These are phyloP conservation scores for Amaranthus palmeri DNA, from an alignment of 148 eudicot genomes.

Conservation along the genomic window DNA sequence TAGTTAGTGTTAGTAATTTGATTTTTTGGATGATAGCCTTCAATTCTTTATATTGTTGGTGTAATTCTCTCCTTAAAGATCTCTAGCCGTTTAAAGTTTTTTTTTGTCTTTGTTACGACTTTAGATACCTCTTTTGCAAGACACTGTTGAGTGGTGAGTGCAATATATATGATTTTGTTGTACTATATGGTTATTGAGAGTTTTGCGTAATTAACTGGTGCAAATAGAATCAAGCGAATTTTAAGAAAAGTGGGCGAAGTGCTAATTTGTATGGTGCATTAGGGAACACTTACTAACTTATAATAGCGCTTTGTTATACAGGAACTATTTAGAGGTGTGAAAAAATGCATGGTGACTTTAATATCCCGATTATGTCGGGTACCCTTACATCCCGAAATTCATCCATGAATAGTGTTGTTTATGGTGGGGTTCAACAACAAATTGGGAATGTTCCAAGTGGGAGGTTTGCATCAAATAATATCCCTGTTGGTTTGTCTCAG, in stretches of 20 bases:
- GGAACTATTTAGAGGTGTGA: slow-evolving; percentile 64
- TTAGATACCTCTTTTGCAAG: slow-evolving; percentile 57
- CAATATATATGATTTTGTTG: slow-evolving; percentile 8
- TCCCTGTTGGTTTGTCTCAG: slow-evolving; percentile 79
- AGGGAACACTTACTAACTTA: not conserved
- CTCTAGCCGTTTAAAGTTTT: slow-evolving; percentile 52
- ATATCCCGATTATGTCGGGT: slow-evolving; percentile 68
- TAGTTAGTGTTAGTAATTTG: too few relatives aligned
- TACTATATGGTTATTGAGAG: not conserved
- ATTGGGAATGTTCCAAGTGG: slow-evolving; percentile 70
- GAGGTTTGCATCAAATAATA: slow-evolving; percentile 71
- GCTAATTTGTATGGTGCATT: too few relatives aligned
- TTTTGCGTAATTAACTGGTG: too few relatives aligned
- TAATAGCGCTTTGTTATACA: slow-evolving; percentile 21
- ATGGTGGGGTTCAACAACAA: slow-evolving; percentile 87
- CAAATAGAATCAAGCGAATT: too few relatives aligned
- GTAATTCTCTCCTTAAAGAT: slow-evolving; percentile 35
- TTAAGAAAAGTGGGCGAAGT: too few relatives aligned
- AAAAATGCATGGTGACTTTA: slow-evolving; percentile 77
- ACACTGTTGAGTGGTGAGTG: slow-evolving; percentile 42
- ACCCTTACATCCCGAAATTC: slow-evolving; percentile 79
- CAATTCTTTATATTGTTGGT: too few relatives aligned
- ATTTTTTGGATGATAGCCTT: too few relatives aligned
- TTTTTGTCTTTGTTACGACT: slow-evolving; percentile 56
- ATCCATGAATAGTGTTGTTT: slow-evolving; percentile 65